phyloP scores from a whole-genome alignment of 345 rosid species.

The Rhodamnia rubescens region DNA sequence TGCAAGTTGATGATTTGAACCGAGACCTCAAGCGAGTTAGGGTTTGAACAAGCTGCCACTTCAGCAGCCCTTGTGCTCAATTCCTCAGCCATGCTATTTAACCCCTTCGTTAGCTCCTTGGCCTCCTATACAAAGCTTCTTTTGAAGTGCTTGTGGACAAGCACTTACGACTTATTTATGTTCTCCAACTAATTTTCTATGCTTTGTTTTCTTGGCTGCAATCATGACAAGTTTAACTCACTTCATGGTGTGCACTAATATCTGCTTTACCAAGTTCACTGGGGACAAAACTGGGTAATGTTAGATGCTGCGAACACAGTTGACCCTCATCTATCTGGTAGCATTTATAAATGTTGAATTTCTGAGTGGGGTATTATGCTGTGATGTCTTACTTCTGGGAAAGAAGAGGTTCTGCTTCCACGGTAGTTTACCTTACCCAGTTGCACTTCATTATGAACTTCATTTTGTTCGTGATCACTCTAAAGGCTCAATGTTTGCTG shows the following conservation, averaged over 20 bases:
- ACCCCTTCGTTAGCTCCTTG: not conserved
- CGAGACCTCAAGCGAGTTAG: not conserved
- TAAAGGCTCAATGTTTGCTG: not conserved
- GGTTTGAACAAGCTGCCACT: not conserved
- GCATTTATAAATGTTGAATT: not conserved
- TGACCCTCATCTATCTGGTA: not conserved
- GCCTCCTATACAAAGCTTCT: not conserved
- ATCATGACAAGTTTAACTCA: not conserved
- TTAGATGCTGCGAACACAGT: not conserved
- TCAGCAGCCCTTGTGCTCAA: not conserved
- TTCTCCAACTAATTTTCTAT: not conserved
- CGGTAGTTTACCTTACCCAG: not conserved
- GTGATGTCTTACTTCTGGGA: not conserved
- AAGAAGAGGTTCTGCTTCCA: not conserved
- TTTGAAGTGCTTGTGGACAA: not conserved
- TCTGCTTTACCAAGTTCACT: not conserved
- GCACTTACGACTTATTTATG: not conserved
- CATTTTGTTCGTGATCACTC: not conserved
- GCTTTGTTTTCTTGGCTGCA: not conserved
- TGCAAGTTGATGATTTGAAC: not conserved
- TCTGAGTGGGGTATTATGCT: not conserved
- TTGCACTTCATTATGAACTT: not conserved
- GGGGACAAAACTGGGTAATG: not conserved
- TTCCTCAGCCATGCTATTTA: not conserved
- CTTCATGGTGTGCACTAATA: not conserved